Conservation (phyloP, 225 moss, liverwort and hornwort genomes). For the Takakia lepidozioides region DNA sequence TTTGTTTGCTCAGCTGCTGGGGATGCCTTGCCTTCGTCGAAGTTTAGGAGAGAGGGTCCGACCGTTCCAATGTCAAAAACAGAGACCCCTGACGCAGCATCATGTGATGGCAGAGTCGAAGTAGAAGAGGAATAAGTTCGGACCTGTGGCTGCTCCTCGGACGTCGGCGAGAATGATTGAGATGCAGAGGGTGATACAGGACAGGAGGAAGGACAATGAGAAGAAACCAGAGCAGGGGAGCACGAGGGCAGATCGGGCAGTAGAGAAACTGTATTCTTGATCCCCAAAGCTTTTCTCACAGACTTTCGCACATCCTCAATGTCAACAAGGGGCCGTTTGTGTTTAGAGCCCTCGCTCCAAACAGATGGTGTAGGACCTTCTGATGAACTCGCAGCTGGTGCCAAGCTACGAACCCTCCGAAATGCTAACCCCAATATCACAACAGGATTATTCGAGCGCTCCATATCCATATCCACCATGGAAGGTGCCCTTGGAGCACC, state of each 20-base stretch:
- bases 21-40: constrained; percentile 5
- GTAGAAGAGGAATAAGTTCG: constrained; percentile 13
- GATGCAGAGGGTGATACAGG: constrained; percentile 29
- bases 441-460: constrained; percentile 21
- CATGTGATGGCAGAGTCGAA: constrained; percentile 26
- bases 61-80: constrained; percentile 57
- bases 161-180: constrained; percentile 14
- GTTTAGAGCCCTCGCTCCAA: not conserved
- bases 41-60: constrained; percentile 41
- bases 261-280: constrained; percentile 23
- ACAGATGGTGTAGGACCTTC: not conserved
- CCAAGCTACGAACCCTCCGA: constrained; percentile 26
- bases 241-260: constrained; percentile 8
- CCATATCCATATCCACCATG: constrained; percentile 2
- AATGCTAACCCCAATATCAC: constrained; percentile 41
- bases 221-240: constrained; percentile 1
- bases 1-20: not conserved
- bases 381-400: constrained; percentile 10
- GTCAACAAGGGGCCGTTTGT: constrained; percentile 21
- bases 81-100: constrained; percentile 23
- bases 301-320: constrained; percentile 33
- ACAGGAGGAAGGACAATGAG: constrained; percentile 7
- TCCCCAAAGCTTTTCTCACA: constrained; percentile 23
- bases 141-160: no score
- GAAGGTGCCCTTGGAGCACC: no score